phyloP scores from a whole-genome alignment of 1,139 yeast species.

The Diutina pseudorugosa region DNA sequence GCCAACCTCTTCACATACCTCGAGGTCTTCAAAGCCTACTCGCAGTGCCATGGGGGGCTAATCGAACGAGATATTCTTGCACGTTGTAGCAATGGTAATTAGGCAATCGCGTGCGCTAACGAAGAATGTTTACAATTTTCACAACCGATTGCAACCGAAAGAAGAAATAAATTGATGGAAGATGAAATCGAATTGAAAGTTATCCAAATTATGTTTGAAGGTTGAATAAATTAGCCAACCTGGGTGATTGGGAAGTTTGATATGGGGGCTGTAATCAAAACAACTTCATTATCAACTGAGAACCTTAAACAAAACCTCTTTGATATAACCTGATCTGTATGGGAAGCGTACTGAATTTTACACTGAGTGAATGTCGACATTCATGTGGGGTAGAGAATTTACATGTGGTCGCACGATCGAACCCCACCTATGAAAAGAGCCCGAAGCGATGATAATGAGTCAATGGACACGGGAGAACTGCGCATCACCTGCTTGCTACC shows the following conservation, averaged over 20 bases:
- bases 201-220: too few relatives aligned
- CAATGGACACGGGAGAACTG: not conserved
- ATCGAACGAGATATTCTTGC: not conserved
- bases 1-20: conserved; percentile 68
- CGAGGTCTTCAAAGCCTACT: conserved; percentile 20
- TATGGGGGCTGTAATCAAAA: too few relatives aligned
- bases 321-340: too few relatives aligned
- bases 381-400: not conserved
- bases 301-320: too few relatives aligned
- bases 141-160: not conserved
- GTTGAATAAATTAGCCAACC: too few relatives aligned
- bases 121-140: not conserved
- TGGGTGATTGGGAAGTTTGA: too few relatives aligned
- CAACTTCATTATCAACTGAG: too few relatives aligned
- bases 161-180: not conserved
- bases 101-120: not conserved
- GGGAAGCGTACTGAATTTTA: too few relatives aligned
- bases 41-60: not conserved
- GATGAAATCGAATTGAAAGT: too few relatives aligned
- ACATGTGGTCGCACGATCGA: not conserved
- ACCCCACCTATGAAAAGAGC: not conserved
- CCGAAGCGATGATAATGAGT: not conserved
- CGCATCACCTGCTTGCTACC: conserved; percentile 1
- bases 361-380: not conserved
- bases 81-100: not conserved